Evolutionary conservation across 371 early-diverging fungal species (phyloP).

Genomic region (Vittaforma corneae): DNA sequence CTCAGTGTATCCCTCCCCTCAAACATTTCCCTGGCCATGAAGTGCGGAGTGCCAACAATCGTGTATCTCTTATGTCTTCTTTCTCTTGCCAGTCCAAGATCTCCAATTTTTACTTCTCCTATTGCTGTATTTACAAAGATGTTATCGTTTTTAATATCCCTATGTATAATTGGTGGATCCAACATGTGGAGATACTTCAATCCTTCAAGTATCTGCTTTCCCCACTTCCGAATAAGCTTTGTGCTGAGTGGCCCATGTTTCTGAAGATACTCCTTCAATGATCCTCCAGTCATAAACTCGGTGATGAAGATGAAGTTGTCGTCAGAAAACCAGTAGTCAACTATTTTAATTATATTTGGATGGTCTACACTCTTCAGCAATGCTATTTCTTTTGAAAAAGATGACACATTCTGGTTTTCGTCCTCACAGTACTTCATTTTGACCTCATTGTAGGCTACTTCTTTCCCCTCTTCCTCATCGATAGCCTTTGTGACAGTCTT

Average conservation of each 20-base stretch:
- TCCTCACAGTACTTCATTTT: slow-evolving; percentile 64
- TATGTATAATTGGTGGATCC: slow-evolving; percentile 72
- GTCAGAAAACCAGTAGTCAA: slow-evolving; percentile 63
- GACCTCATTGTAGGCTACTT: slow-evolving; percentile 76
- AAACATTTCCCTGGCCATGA: slow-evolving; percentile 61
- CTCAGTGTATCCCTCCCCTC: slow-evolving; percentile 73
- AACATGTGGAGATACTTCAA: slow-evolving; percentile 69
- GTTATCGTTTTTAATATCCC: slow-evolving; percentile 66
- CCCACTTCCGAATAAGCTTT: slow-evolving; percentile 48
- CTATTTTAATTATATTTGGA: slow-evolving; percentile 73
- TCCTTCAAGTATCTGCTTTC: slow-evolving; percentile 61
- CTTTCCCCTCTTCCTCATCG: slow-evolving; percentile 74
- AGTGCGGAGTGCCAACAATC: slow-evolving; percentile 76
- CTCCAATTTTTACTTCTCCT: slow-evolving; percentile 79
- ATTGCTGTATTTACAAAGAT: slow-evolving; percentile 78
- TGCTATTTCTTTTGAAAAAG: slow-evolving; percentile 62
- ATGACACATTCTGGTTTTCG: slow-evolving; percentile 63
- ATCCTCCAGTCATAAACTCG: slow-evolving; percentile 80
- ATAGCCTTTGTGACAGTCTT: slow-evolving; percentile 75
- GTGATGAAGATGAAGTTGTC: slow-evolving; percentile 73
- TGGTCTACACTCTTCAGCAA: slow-evolving; percentile 67
- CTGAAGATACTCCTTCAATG: slow-evolving; percentile 64
- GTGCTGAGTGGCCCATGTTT: slow-evolving; percentile 57
- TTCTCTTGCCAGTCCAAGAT: slow-evolving; percentile 75
- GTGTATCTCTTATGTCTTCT: slow-evolving; percentile 69